Base-by-base conservation (phyloP, 2,329 filamentous ascomycete genomes). In the Epichloe baconii region DNA sequence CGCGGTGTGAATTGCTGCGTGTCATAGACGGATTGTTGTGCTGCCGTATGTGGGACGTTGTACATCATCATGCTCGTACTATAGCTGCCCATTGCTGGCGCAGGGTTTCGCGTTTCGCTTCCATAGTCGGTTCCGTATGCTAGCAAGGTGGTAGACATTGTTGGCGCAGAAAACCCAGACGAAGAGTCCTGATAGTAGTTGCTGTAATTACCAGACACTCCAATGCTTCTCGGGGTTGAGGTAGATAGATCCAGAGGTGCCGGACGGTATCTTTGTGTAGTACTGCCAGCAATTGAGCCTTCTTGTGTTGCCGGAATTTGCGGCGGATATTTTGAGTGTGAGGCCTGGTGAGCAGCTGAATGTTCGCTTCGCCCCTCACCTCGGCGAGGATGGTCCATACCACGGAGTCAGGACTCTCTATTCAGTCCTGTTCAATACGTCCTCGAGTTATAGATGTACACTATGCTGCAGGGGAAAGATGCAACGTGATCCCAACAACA, bases 371-470 rank as follows among this genome's bases (percentile, higher is more conserved):
- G 84, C 78, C 85, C 84, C 74, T 82, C 77, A 64, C 80, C 76
- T 65, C 78, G 80, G 69, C 79, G 79, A 72, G 83, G 80, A 71
- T 85, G 82, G 75, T 91, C 87, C 87, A 93, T 93, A 66, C 80
- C 82, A 70, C 69, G 66, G 73, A 73, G 66, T 63, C 23, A 26
- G n/a, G 31, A 11, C 31, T 71, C 69, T 66, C 71, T 68, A 68
- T 74, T 69, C 47, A 36, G 38, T 14, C 19, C 38, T 34, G 14
- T 35, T 26, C 4, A 11, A 6, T 42, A 36, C 12, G n/a, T 36
- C 31, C 26, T 43, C 42, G n/a, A 17, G 37, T 21, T 2, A n/a
- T 15, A 12, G 6, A 42, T 35, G 23, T n/a, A 4, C 17, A 42
- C 37, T 4, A 12, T 34, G 12, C n/a, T 41, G 11, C n/a, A 41